A percentile compares a stretch with the other conserved stretches of the same genome.
These are phyloP conservation scores for Xerocomellus amylosporus DNA, from an alignment of 768 basidiomycete species.

Conservation along the genomic window DNA sequence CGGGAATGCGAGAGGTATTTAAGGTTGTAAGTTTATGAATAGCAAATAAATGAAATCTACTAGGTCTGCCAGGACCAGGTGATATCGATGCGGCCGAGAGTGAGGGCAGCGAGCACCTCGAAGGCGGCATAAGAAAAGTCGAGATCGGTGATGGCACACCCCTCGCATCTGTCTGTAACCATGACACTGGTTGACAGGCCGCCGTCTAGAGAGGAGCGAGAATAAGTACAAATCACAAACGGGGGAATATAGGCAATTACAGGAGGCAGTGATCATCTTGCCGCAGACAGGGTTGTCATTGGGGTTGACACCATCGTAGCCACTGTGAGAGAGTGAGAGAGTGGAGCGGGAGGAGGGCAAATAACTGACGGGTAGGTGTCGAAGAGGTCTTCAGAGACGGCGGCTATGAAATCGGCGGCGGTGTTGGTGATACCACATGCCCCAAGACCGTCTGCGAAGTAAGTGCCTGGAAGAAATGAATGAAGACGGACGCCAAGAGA, in stretches of 20 bases:
- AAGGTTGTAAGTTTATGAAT: conserved; percentile 23
- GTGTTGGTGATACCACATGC: conserved; percentile 40
- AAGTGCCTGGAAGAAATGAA: conserved; percentile 29
- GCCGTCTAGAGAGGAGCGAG: conserved; percentile 38
- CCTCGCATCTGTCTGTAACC: conserved; percentile 62
- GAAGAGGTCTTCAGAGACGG: conserved; percentile 34
- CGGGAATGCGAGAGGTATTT: background rate
- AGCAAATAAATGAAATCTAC: conserved; percentile 21
- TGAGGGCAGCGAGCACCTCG: conserved; percentile 38
- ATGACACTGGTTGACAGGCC: conserved; percentile 48
- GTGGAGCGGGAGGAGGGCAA: background rate
- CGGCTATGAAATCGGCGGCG: conserved; percentile 33
- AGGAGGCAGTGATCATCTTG: conserved; percentile 41
- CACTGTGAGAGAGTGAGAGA: conserved; percentile 36
- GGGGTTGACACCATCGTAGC: conserved; percentile 57
- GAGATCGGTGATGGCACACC: conserved; percentile 49
- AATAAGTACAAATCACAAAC: conserved; percentile 4
- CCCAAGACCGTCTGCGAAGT: conserved; percentile 36
- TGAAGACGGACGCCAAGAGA: background rate
- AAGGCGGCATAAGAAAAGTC: conserved; percentile 68
- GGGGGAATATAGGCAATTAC: conserved; percentile 37
- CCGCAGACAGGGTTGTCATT: conserved; percentile 75
- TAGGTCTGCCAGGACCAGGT: conserved; percentile 45
- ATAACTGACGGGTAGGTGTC: conserved; percentile 35
- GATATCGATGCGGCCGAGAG: conserved; percentile 53